Evolutionary conservation across 2,329 filamentous ascomycete species (phyloP).

Genomic region (Aspergillus fructus): DNA sequence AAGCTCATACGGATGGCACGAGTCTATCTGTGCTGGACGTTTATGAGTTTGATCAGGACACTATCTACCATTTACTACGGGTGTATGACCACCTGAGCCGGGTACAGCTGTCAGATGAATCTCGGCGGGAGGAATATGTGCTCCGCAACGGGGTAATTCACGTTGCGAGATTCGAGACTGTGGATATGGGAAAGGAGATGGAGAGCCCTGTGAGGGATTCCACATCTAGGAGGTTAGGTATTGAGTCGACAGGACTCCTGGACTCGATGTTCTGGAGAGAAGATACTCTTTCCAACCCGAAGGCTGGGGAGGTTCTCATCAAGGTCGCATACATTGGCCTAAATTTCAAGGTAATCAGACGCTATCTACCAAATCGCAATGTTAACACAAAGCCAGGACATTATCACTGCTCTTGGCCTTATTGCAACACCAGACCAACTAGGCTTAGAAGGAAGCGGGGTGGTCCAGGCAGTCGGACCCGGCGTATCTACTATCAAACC

Average conservation of each 20-base stretch:
- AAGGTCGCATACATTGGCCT: constrained; percentile 20
- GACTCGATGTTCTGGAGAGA: constrained; percentile 12
- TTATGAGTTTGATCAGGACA: constrained; percentile 3
- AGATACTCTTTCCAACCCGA: neutral
- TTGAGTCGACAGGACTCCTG: constrained; percentile 3
- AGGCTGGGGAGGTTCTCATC: constrained; percentile 20
- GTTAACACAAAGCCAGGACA: neutral
- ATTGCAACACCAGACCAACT: constrained; percentile 32
- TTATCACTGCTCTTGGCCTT: constrained; percentile 21
- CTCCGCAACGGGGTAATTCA: neutral
- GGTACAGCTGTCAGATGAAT: neutral
- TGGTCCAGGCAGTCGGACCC: constrained; percentile 9
- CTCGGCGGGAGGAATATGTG: neutral
- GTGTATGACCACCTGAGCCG: neutral
- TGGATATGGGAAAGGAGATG: neutral
- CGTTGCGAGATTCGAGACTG: neutral
- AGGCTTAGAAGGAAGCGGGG: constrained; percentile 15
- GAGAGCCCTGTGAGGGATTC: neutral
- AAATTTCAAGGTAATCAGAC: constrained; percentile 8
- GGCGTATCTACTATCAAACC: neutral
- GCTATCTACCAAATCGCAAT: too few relatives aligned
- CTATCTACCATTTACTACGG: fast-evolving
- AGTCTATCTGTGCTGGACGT: constrained; percentile 27
- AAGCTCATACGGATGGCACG: neutral
- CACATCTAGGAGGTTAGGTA: neutral